Evolutionary conservation across 1,284 basidiomycete species (phyloP), one percentile per base, ranked within the genome.

Genomic region (Stereum hirsutum): DNA sequence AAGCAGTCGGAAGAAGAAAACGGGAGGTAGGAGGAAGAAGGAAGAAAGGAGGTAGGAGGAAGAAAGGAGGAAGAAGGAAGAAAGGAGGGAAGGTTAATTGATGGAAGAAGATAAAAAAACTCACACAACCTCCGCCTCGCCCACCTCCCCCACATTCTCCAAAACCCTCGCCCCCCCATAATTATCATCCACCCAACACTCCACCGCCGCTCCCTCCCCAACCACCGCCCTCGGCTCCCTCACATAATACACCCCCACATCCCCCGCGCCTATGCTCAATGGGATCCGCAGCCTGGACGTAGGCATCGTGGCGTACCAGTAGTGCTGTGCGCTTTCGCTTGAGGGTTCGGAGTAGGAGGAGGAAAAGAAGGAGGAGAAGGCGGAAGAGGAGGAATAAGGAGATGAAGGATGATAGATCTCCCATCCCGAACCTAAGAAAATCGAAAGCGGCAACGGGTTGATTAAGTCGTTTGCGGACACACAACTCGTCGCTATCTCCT

Each of bases 371-470:
- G n/a, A 8, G 28, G 10, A 8, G 33, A 8, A 35, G 17, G 33
- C 8, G 8, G 64, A 66, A 0, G 57, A 50, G 21, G 63, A 63
- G 33, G 71, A 56, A 8, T 63, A 66, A 0, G 57, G 50, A 21
- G 63, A 63, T 32, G 71, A 56, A 1, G 90, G 88, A 57, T 91
- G 87, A 56, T 75, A 74, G 2, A 79, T 77, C 45, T 72, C 69
- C 92, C 93, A 97, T 3, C 93, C 94, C 0, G 83, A 84, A 24
- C 91, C 92, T 48, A 82, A 85, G 65, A 97, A 96, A 49, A 94
- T 66, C 20, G 84, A 87, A 0, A 83, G 78, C 10, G 93, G 92
- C 1, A 97, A 70, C 2, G 93, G 94, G 65, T 95, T 95, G 59
- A 96, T 88, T 34, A 97, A 70, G 60, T 97, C 92, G 60, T 95